phyloP scores from a whole-genome alignment of 2,329 filamentous ascomycete genomes.

The Epichloe scottii region DNA sequence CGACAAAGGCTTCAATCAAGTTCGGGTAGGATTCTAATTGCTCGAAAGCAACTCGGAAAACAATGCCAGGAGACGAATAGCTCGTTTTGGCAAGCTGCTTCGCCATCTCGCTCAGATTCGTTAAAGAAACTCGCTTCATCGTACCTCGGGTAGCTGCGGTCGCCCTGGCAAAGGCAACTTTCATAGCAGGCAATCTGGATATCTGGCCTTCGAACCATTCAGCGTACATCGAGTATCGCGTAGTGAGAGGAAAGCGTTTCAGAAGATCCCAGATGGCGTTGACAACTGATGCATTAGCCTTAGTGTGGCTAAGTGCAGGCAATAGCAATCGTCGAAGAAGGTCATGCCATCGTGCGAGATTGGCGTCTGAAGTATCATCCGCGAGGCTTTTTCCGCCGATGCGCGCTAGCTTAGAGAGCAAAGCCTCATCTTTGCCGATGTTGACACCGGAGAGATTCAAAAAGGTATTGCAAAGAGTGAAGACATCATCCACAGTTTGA shows the following conservation, averaged over 20 bases:
- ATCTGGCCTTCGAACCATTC: constrained; percentile 81
- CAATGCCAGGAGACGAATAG: constrained; percentile 77
- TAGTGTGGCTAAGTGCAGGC: constrained; percentile 76
- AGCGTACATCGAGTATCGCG: constrained; percentile 78
- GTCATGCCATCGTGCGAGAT: constrained; percentile 69
- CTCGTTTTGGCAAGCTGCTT: constrained; percentile 85
- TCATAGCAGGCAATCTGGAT: constrained; percentile 66
- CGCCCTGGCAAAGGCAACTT: constrained; percentile 63
- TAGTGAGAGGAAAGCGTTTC: constrained; percentile 61
- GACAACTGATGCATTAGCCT: constrained; percentile 69
- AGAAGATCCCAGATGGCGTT: constrained; percentile 81
- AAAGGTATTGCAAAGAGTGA: constrained; percentile 73
- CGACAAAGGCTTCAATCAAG: constrained; percentile 85
- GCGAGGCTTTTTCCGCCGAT: constrained; percentile 69
- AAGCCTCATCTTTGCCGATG: constrained; percentile 68
- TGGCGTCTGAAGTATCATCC: constrained; percentile 56
- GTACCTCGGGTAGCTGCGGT: constrained; percentile 70
- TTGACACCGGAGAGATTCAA: constrained; percentile 78
- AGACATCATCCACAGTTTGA: constrained; percentile 80
- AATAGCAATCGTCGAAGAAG: constrained; percentile 75
- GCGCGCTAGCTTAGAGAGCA: constrained; percentile 71
- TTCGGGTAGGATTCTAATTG: constrained; percentile 94
- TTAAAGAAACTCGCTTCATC: constrained; percentile 80
- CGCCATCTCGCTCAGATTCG: constrained; percentile 77
- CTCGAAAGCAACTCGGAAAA: constrained; percentile 77